Evolutionary conservation across 108 stramenopile genomes (phyloP).

Genomic region (Cyclotella atomus): DNA sequence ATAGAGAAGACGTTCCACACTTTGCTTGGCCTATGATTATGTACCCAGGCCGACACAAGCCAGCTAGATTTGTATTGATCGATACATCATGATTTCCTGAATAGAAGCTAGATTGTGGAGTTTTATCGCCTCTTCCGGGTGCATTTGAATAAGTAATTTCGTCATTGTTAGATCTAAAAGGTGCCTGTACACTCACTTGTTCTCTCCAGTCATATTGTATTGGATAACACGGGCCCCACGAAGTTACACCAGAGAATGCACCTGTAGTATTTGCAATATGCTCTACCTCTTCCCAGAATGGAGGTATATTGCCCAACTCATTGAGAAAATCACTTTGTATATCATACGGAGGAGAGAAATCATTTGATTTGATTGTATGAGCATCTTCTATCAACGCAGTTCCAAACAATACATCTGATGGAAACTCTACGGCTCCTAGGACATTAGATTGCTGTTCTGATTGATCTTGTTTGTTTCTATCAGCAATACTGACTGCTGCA

Average conservation of each 20-base stretch:
- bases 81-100: neutral
- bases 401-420: constrained; percentile 11
- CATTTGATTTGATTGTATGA: neutral
- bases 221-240: constrained; percentile 52
- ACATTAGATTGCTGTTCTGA: neutral
- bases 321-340: constrained; percentile 17
- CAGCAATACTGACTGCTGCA: neutral
- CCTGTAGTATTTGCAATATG: neutral
- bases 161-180: constrained; percentile 13
- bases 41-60: constrained; percentile 84
- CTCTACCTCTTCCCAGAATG: constrained; percentile 42
- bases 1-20: constrained; percentile 79
- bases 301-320: constrained; percentile 12
- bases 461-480: neutral
- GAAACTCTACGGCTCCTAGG: neutral
- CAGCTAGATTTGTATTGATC: constrained; percentile 20
- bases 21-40: constrained; percentile 88
- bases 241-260: constrained; percentile 7
- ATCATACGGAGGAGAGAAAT: constrained; percentile 17
- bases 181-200: constrained; percentile 1
- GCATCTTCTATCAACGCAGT: neutral
- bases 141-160: constrained; percentile 11
- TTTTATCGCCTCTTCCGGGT: neutral
- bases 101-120: neutral
- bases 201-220: constrained; percentile 4